Evolutionary conservation across 331 rosid species (phyloP).

Genomic region (Pyracantha coccinea): DNA sequence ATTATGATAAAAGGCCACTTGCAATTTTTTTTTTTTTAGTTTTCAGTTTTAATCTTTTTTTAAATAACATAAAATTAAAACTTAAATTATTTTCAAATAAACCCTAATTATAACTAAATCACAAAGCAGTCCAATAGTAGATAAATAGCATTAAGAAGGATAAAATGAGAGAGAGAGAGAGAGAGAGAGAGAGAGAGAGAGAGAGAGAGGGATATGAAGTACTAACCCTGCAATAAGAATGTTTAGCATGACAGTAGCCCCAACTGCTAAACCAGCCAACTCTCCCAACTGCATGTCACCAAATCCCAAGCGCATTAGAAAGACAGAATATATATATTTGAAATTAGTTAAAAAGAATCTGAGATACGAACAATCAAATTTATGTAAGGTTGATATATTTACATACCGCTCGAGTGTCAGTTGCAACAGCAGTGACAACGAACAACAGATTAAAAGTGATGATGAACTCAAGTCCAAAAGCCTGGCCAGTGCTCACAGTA

Average conservation of each 20-base stretch:
- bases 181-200: neutral
- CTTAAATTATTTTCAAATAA: neutral
- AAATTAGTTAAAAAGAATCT: neutral
- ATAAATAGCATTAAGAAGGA: neutral
- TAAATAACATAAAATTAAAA: too few relatives aligned
- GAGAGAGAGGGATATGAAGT: neutral
- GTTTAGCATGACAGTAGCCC: constrained; percentile 93
- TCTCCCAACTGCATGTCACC: constrained; percentile 67
- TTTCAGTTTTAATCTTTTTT: too few relatives aligned
- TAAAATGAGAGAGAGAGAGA: neutral
- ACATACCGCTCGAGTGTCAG: constrained; percentile 82
- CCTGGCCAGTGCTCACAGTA: constrained; percentile 46
- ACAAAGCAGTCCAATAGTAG: neutral
- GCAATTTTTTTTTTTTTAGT: too few relatives aligned
- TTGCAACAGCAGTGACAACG: constrained; percentile 94
- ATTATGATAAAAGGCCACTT: too few relatives aligned
- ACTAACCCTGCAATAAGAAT: constrained; percentile 82
- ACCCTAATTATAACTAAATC: too few relatives aligned
- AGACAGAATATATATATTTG: neutral
- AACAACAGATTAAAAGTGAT: constrained; percentile 88
- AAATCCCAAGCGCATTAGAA: neutral
- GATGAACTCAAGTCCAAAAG: constrained; percentile 75
- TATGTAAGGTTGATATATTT: neutral
- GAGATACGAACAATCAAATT: neutral
- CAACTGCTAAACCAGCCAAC: constrained; percentile 93